These are phyloP conservation scores for Zygoascus hellenicus DNA, from an alignment of 1,139 yeast genomes.

Conservation along the genomic window DNA sequence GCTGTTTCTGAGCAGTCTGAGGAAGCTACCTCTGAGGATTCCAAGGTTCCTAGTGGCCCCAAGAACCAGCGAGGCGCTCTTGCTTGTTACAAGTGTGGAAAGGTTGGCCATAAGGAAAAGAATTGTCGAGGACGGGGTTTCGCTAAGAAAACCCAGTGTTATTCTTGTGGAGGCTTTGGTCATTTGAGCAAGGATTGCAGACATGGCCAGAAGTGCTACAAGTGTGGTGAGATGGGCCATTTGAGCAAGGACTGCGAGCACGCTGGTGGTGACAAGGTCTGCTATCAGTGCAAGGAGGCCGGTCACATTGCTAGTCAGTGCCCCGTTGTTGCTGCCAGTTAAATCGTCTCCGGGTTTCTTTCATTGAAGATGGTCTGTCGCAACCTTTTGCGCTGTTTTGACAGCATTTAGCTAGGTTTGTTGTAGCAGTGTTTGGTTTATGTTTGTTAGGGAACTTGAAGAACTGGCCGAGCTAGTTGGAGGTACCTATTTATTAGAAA, in stretches of 20 bases:
- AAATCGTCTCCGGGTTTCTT: too few species aligned
- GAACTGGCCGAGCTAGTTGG: too few species aligned
- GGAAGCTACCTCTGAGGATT: constrained; percentile 5
- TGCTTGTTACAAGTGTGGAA: constrained; percentile 90
- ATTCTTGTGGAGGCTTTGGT: constrained; percentile 87
- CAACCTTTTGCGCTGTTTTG: too few species aligned
- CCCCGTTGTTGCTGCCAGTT: constrained; percentile 33
- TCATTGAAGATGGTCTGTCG: too few species aligned
- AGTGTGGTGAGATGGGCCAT: constrained; percentile 89
- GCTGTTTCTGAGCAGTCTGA: constrained; percentile 9
- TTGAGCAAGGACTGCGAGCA: constrained; percentile 80
- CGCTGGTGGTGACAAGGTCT: constrained; percentile 52
- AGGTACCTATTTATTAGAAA: too few species aligned
- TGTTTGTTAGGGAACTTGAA: too few species aligned
- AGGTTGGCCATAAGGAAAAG: constrained; percentile 88
- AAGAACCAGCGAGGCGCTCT: constrained; percentile 25
- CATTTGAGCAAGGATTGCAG: constrained; percentile 44
- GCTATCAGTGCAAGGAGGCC: constrained; percentile 88
- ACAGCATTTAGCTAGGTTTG: too few species aligned
- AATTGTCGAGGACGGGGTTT: constrained; percentile 47
- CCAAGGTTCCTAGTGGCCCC: constrained; percentile 8
- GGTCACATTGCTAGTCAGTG: constrained; percentile 89
- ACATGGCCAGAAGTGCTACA: constrained; percentile 64
- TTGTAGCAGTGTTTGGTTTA: too few species aligned
- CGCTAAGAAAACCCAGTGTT: constrained; percentile 62